phyloP scores from a whole-genome alignment of 805 yeast species.

The Saccharomycodes ludwigii region DNA sequence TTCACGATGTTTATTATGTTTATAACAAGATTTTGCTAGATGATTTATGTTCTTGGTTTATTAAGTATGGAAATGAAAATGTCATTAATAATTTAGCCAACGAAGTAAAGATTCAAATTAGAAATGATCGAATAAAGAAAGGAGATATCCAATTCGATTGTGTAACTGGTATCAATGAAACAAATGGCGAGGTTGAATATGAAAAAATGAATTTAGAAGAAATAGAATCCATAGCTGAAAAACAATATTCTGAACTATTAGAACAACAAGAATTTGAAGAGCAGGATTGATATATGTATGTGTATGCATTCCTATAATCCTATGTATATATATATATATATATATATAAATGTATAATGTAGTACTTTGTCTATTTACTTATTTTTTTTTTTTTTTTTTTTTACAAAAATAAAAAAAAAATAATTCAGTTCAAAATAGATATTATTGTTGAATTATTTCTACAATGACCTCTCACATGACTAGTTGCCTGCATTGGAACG shows the following conservation, averaged over 20 bases:
- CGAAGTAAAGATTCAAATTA: constrained; percentile 33
- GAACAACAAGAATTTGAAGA: too few species aligned
- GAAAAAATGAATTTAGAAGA: constrained; percentile 38
- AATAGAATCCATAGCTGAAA: constrained; percentile 47
- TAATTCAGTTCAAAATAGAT: too few species aligned
- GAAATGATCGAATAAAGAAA: constrained; percentile 1
- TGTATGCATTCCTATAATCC: too few species aligned
- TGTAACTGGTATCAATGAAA: constrained; percentile 24
- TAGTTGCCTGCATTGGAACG: too few species aligned
- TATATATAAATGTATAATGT: too few species aligned
- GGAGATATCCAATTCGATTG: constrained; percentile 25
- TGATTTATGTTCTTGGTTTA: constrained; percentile 67
- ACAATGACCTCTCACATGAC: too few species aligned
- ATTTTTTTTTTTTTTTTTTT: too few species aligned
- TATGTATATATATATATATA: too few species aligned
- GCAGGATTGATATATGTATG: too few species aligned
- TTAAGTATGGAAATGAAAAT: constrained; percentile 44
- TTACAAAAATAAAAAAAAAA: too few species aligned
- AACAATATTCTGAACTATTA: constrained; percentile 27
- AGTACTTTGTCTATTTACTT: too few species aligned
- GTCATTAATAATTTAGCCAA: constrained; percentile 52
- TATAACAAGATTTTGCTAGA: constrained; percentile 68
- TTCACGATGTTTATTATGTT: constrained; percentile 74
- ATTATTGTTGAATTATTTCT: too few species aligned
- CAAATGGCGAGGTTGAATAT: constrained; percentile 27